A percentile compares a stretch with the other conserved stretches of the same genome.
These are phyloP conservation scores for Aspergillus sp. DNA, from an alignment of 2,329 filamentous ascomycete genomes.

Conservation along the genomic window DNA sequence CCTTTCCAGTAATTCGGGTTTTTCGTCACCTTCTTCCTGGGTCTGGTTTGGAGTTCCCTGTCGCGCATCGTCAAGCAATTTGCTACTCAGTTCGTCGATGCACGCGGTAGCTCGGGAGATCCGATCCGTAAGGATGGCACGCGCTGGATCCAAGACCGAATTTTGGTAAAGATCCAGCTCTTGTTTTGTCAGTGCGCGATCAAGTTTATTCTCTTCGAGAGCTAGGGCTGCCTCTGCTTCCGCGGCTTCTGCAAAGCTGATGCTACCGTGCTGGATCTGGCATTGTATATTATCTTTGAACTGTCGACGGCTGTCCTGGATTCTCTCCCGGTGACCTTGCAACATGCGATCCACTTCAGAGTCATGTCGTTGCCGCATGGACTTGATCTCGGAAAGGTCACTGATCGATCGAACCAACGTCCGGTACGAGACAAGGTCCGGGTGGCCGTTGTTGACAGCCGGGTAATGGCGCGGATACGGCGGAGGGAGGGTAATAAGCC, in stretches of 20 bases:
- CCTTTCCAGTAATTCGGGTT: constrained; percentile 88
- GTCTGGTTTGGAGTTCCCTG: constrained; percentile 67
- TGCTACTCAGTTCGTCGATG: constrained; percentile 66
- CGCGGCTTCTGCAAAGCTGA: constrained; percentile 75
- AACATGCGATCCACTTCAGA: constrained; percentile 47
- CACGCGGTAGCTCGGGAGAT: constrained; percentile 65
- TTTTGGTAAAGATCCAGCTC: constrained; percentile 81
- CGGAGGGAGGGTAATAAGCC: constrained; percentile 84
- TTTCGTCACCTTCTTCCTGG: constrained; percentile 90
- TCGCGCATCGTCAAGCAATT: constrained; percentile 64
- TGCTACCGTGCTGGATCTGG: constrained; percentile 67
- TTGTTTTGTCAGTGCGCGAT: constrained; percentile 65
- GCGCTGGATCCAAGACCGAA: constrained; percentile 72
- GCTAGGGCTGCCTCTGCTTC: constrained; percentile 69
- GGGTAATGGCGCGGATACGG: constrained; percentile 92
- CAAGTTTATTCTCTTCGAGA: constrained; percentile 58
- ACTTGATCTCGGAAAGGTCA: constrained; percentile 63
- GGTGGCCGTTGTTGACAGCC: constrained; percentile 92
- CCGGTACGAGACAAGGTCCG: constrained; percentile 72
- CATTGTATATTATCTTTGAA: constrained; percentile 68
- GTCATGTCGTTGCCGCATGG: constrained; percentile 50
- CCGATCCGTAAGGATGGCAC: constrained; percentile 67
- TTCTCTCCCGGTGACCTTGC: constrained; percentile 43
- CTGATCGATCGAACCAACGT: constrained; percentile 64
- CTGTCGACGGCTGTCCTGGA: constrained; percentile 54